Percentiles rank a stretch among this genome's conserved stretches.
These are phyloP conservation scores for Clohesyomyces aquaticus DNA, from an alignment of 495 filamentous ascomycete species.

Conservation along the genomic window DNA sequence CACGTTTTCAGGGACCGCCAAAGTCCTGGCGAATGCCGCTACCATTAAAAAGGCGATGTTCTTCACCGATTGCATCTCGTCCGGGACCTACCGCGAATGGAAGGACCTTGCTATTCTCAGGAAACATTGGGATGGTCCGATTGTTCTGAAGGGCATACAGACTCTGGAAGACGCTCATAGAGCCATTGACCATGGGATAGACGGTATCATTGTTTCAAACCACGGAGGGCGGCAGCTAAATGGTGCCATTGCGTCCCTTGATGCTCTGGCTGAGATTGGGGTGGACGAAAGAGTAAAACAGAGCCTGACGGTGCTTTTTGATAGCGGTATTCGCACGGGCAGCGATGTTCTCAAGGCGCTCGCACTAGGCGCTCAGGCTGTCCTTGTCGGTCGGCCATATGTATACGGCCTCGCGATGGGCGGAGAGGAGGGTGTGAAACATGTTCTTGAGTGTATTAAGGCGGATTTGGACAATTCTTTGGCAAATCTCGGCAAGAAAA, in stretches of 20 bases:
- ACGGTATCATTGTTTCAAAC: constrained; percentile 61
- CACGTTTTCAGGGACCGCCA: constrained; percentile 25
- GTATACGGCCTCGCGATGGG: constrained; percentile 46
- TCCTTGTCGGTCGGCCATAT: constrained; percentile 43
- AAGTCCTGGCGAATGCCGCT: constrained; percentile 32
- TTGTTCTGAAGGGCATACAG: constrained; percentile 49
- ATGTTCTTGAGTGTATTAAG: constrained; percentile 60
- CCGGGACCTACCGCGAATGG: constrained; percentile 41
- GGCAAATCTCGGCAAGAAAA: constrained; percentile 38
- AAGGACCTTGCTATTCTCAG: constrained; percentile 41
- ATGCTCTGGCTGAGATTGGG: constrained; percentile 45
- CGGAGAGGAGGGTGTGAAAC: constrained; percentile 61
- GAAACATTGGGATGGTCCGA: constrained; percentile 47
- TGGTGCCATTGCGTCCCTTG: constrained; percentile 42
- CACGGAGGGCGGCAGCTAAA: constrained; percentile 52
- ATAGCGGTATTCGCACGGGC: constrained; percentile 43
- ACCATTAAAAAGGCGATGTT: constrained; percentile 34
- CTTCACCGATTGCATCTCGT: constrained; percentile 18
- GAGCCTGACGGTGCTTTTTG: constrained; percentile 42
- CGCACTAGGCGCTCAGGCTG: constrained; percentile 44
- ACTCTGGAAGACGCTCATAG: constrained; percentile 52
- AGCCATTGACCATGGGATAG: constrained; percentile 54
- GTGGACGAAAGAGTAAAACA: constrained; percentile 40
- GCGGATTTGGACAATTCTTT: constrained; percentile 47
- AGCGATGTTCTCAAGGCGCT: constrained; percentile 46